Evolutionary conservation across 192 early-diverging fungal genomes (phyloP), one percentile per base, ranked within the genome.

Genomic region (Coemansia sp.): DNA sequence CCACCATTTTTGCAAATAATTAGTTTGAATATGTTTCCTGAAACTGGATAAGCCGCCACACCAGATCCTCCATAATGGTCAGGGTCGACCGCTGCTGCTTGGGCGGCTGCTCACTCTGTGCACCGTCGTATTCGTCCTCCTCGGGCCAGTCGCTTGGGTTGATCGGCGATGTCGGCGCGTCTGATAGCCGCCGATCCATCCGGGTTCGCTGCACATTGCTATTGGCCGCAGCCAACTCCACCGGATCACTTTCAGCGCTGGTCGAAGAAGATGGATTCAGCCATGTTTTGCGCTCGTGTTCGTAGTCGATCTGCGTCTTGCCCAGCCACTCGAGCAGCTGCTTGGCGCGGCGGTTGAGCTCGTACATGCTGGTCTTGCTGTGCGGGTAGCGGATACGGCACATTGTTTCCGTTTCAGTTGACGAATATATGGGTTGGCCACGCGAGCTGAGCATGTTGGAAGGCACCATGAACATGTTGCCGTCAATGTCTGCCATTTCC

Each of bases 311-410:
- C 49, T 81, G 78, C 3, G 70, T 69, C 49, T 75, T 81, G 39
- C 78, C 78, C 62, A 81, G 66, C 78, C 78, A 81, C 47, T 81
- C 78, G 12, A 81, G 67, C 47, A 81, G 56, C 73, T 81, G 73
- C 73, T 81, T 81, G 0, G 78, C 78, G 27, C 78, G 72, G 10
- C 78, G 69, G 47, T 31, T 67, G 7, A 81, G 74, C 50, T 81
- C 78, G 14, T 59, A 23, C 23, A 81, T 25, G 41, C 66, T 72
- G 51, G 78, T 57, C 37, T 43, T 53, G 57, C 51, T 41, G 48
- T 75, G 73, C 57, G 78, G 78, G 41, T 81, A 81, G 35, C 70
- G 68, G 49, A 81, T 81, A 38, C 61, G 59, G 66, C 78, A 81
- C 74, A 72, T 75, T n/a, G 78, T 69, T 14, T 70, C 77, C 0